Evolutionary conservation across 768 basidiomycete species (phyloP).

Genomic region (Lactifluus pinguis): DNA sequence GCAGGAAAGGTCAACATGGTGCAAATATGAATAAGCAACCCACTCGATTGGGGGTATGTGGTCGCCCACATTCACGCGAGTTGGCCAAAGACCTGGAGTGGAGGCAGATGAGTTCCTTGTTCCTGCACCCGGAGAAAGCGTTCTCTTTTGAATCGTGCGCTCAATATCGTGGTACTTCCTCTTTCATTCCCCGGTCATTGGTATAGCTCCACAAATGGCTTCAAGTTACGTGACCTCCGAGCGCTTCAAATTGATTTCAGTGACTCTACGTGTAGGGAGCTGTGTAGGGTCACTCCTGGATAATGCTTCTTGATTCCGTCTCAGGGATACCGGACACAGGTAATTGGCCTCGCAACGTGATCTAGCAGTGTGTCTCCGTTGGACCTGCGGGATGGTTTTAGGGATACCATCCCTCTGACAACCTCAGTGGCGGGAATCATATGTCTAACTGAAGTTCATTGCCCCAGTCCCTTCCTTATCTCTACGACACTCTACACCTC

Average conservation of each 20-base stretch:
- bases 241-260: no score
- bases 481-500: neutral
- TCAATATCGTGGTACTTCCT: neutral
- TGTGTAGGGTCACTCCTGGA: no score
- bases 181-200: neutral
- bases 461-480: neutral
- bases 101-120: slow-evolving; percentile 45
- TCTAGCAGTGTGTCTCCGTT: no score
- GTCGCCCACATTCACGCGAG: no score
- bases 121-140: slow-evolving; percentile 55
- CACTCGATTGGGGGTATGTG: no score
- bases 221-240: no score
- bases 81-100: slow-evolving; percentile 42
- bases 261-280: no score
- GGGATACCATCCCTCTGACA: no score
- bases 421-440: neutral
- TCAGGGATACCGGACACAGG: neutral
- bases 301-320: neutral
- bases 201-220: neutral
- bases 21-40: no score
- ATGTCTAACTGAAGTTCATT: neutral
- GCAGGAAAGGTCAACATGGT: no score
- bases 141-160: slow-evolving; percentile 18
- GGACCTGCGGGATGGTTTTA: no score
- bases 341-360: no score